Conservation (phyloP, 1,284 basidiomycete genomes). For the Tremellales sp. region DNA sequence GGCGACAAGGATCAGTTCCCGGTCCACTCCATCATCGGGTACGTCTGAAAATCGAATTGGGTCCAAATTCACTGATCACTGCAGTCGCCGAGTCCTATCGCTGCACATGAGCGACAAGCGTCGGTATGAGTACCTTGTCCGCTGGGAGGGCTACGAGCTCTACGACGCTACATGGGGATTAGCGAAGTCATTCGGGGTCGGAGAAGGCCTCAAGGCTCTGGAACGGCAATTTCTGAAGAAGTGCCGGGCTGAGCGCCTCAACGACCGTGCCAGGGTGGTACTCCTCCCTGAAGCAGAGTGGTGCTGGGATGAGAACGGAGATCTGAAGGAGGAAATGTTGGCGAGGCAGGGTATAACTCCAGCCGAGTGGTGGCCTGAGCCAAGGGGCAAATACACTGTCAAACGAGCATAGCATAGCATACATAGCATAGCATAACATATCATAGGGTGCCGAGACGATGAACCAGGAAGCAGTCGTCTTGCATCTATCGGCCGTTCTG, state of each 20-base stretch:
- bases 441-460: too few relatives aligned
- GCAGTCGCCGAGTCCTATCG: background rate
- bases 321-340: background rate
- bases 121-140: background rate
- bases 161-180: background rate
- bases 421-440: too few relatives aligned
- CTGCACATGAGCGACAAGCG: background rate
- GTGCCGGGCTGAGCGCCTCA: background rate
- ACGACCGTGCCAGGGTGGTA: background rate
- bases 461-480: too few relatives aligned
- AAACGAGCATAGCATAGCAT: too few relatives aligned
- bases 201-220: background rate
- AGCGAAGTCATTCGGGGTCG: background rate
- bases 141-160: background rate
- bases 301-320: background rate
- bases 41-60: background rate
- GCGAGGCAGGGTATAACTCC: background rate
- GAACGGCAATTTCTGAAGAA: background rate
- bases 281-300: background rate
- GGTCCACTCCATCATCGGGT: background rate
- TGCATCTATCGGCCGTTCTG: too few relatives aligned
- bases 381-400: background rate
- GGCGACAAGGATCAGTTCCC: background rate
- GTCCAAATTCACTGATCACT: background rate
- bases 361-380: background rate